Percentiles rank a stretch among this genome's conserved stretches.
phyloP scores from a whole-genome alignment of 768 basidiomycete species.

The Tulasnella sp. region DNA sequence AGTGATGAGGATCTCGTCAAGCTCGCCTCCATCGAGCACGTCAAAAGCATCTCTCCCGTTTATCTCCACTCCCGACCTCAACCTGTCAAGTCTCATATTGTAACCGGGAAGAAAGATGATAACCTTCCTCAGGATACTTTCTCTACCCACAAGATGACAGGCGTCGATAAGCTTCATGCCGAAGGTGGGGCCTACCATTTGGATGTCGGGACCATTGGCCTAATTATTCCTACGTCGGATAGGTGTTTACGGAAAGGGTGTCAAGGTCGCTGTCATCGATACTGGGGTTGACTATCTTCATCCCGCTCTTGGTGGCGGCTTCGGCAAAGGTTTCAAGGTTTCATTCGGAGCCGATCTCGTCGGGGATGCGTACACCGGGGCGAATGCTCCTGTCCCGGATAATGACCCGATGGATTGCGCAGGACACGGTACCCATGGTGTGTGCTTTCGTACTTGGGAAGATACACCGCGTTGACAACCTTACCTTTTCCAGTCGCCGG shows the following conservation, averaged over 20 bases:
- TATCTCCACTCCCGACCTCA: slow-evolving; percentile 15
- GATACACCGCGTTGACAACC: slow-evolving; percentile 13
- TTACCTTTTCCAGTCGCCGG: not conserved
- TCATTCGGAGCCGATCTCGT: slow-evolving; percentile 29
- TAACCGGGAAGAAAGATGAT: slow-evolving; percentile 15
- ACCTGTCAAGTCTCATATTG: slow-evolving; percentile 12
- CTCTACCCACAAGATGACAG: slow-evolving; percentile 26
- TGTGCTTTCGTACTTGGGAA: not conserved
- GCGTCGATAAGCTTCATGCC: slow-evolving; percentile 30
- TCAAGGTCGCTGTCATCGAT: slow-evolving; percentile 29
- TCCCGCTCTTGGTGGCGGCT: slow-evolving; percentile 28
- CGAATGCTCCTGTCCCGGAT: slow-evolving; percentile 24
- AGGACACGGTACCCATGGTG: slow-evolving; percentile 46
- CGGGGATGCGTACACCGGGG: slow-evolving; percentile 26
- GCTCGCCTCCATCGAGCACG: slow-evolving; percentile 2
- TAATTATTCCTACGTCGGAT: not conserved
- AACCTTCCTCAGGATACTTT: slow-evolving; percentile 18
- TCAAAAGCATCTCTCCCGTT: slow-evolving; percentile 28
- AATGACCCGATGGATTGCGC: slow-evolving; percentile 29
- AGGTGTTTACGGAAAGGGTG: slow-evolving; percentile 21
- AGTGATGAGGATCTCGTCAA: slow-evolving; percentile 19
- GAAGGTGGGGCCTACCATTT: not conserved
- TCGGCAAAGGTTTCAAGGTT: slow-evolving; percentile 30
- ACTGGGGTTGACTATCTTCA: slow-evolving; percentile 29
- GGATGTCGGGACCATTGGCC: not conserved